Base-by-base conservation (phyloP, 768 basidiomycete genomes). In the Galerina marginata region DNA sequence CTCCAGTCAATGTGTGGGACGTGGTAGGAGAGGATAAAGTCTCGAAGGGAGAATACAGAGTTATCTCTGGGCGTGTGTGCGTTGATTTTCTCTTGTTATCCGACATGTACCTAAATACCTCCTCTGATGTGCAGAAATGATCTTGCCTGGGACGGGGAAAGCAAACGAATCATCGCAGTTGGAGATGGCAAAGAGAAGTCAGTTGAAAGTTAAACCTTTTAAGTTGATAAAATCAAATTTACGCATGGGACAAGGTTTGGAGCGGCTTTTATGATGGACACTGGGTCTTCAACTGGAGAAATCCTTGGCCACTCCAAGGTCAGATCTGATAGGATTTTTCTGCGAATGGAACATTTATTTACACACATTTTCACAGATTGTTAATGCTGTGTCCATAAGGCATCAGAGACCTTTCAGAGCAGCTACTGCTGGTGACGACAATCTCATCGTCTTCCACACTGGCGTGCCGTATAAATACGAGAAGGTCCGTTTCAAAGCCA, bases 81-180 rank as follows among this genome's bases (percentile, higher is more conserved):
- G 85, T 77, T 26, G 16, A 38, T 26, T 16, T 10, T 42, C 20
- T n/a, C 29, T 29, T 45, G 11, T 45, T 23, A 2, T 43, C 48
- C 9, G n/a, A n/a, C 6, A 10, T 38, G 2, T 16, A 7, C 44
- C 46, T 14, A 51, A 23, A 60, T 12, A 29, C 37, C 10, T 44
- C 29, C 45, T 56, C 40, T 39, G 54, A 43, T 42, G 15, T 57
- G 14, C 65, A 94, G 95, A 65, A 95, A 95, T 66, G 96, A 98
- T 75, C 84, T 99, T 20, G 90, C 90, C 10, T 99, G 96, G 96
- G 96, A 98, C 69, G 92, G 91, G 1, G 96, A 98, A 74, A 93
- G 91, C 70, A 96, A 97, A 72, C 85, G 96, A n/a, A 91, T 99
- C 58, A 91, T 98, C 50, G 93, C 90, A 6, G 96, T 93, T 11